Evolutionary conservation across 2,329 filamentous ascomycete genomes (phyloP), one percentile per base, ranked within the genome.

Genomic region (Dactylonectria macrodidyma): DNA sequence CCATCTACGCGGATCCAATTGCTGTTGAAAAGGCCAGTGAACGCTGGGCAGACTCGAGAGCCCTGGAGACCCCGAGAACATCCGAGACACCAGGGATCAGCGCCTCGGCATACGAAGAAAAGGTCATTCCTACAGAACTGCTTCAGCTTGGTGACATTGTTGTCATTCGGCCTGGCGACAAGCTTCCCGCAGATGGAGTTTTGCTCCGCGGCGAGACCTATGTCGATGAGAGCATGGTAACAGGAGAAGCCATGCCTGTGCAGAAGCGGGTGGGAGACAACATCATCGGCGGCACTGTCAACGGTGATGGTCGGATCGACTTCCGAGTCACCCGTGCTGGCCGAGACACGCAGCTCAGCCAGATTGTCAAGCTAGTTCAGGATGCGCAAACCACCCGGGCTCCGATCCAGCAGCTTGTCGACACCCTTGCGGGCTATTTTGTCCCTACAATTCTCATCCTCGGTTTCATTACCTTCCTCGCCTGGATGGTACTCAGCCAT

Each of bases 311-410:
- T 3, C 91, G 95, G 55, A 85, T 98, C 46, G 96, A 98, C 79
- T 96, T 98, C 81, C 91, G 93, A 50, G 96, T 99, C 66, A 97
- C 93, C 3, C 90, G 95, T 74, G 95, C 95, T 41, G 96, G 96
- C 56, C 92, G 95, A 69, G 95, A 99, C 78, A 99, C 96, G 1
- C 95, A 98, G 80, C 91, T 99, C 63, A 97, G 95, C 81, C 96
- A 98, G 81, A 99, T 99, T 72, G 96, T 99, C 70, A 96, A 95
- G 81, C 89, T 98, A n/a, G 96, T 99, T 0, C 96, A 99, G 81
- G 94, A 98, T 79, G 96, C 96, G 3, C 96, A 99, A 81, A 98
- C 95, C 2, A 95, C 91, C 59, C 90, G 96, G 46, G 96, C 96
- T 8, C 96, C 96, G 0, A 99, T 99, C 67, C 96, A 99, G 80